Percentiles rank a stretch among this genome's conserved stretches.
These are phyloP conservation scores for Kwoniella bestiolae DNA, from an alignment of 768 basidiomycete species.

Conservation along the genomic window DNA sequence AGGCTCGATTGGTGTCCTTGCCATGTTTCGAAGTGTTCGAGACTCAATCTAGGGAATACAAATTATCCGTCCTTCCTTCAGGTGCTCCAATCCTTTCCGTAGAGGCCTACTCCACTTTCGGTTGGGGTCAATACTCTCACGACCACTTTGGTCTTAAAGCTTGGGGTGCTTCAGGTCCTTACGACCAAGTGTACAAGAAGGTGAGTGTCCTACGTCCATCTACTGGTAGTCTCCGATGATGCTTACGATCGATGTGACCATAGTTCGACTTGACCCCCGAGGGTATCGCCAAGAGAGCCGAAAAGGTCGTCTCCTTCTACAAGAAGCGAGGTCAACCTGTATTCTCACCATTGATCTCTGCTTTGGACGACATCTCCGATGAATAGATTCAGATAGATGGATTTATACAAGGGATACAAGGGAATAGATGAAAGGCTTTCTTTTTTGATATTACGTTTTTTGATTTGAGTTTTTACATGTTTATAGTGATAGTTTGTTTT, in stretches of 20 bases:
- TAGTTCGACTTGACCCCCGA: constrained; percentile 54
- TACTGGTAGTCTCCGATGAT: constrained; percentile 52
- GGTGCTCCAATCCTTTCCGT: constrained; percentile 88
- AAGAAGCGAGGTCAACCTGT: constrained; percentile 62
- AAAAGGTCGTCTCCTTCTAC: constrained; percentile 88
- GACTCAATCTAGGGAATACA: constrained; percentile 77
- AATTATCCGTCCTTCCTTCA: constrained; percentile 79
- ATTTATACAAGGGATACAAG: not conserved
- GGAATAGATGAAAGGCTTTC: not conserved
- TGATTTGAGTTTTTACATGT: not conserved
- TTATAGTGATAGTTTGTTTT: not conserved
- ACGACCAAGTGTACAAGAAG: constrained; percentile 87
- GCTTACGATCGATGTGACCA: constrained; percentile 62
- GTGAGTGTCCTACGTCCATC: constrained; percentile 11
- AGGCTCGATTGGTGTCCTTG: constrained; percentile 79
- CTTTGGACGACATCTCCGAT: constrained; percentile 54
- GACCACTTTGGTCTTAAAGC: constrained; percentile 66
- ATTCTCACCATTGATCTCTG: constrained; percentile 58
- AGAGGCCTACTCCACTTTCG: constrained; percentile 77
- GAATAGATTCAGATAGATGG: constrained; percentile 26
- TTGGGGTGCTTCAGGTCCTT: constrained; percentile 91
- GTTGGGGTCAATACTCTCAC: constrained; percentile 89
- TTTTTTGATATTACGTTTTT: not conserved
- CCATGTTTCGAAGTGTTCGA: constrained; percentile 88
- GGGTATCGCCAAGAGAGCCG: constrained; percentile 72